Evolutionary conservation across 164 flowering plant genomes (phyloP).

Genomic region (Piper betle): DNA sequence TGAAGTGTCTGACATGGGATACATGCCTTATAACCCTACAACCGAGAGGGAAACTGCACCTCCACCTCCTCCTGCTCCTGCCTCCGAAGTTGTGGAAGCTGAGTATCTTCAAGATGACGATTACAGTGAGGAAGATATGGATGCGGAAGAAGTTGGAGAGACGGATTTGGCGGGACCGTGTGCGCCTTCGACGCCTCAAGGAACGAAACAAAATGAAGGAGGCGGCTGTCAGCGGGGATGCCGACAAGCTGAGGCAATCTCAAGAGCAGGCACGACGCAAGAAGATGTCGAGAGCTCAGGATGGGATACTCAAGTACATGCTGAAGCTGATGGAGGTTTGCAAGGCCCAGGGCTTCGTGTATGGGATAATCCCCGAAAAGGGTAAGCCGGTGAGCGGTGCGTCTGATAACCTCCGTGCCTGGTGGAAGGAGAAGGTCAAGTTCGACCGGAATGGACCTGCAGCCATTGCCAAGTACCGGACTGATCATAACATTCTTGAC

Average conservation of each 20-base stretch:
- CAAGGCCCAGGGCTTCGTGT: slow-evolving; percentile 83
- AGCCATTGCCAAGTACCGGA: slow-evolving; percentile 6
- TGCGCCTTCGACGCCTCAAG: slow-evolving; percentile 31
- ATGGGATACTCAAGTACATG: slow-evolving; percentile 79
- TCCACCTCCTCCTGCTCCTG: slow-evolving; percentile 12
- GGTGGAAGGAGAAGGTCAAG: slow-evolving; percentile 90
- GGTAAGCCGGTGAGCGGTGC: slow-evolving; percentile 93
- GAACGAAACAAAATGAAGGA: slow-evolving; percentile 41
- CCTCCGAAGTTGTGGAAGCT: slow-evolving; percentile 18
- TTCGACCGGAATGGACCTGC: slow-evolving; percentile 56
- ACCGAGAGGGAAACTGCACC: slow-evolving; percentile 10
- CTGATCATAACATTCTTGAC: slow-evolving; percentile 16
- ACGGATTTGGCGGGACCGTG: slow-evolving; percentile 42
- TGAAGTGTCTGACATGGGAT: no score
- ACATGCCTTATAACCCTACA: no score
- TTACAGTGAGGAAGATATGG: slow-evolving; percentile 40
- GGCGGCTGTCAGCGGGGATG: slow-evolving; percentile 12
- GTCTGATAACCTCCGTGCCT: slow-evolving; percentile 72
- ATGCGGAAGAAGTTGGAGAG: slow-evolving; percentile 47
- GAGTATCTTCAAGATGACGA: slow-evolving; percentile 35
- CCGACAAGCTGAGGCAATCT: slow-evolving; percentile 34
- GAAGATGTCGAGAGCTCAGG: slow-evolving; percentile 88
- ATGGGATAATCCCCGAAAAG: slow-evolving; percentile 82
- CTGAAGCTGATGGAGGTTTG: slow-evolving; percentile 90
- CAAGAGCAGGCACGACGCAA: slow-evolving; percentile 77